These are phyloP conservation scores for Epichloe uncinata DNA, from an alignment of 2,329 filamentous ascomycete genomes.

Conservation along the genomic window DNA sequence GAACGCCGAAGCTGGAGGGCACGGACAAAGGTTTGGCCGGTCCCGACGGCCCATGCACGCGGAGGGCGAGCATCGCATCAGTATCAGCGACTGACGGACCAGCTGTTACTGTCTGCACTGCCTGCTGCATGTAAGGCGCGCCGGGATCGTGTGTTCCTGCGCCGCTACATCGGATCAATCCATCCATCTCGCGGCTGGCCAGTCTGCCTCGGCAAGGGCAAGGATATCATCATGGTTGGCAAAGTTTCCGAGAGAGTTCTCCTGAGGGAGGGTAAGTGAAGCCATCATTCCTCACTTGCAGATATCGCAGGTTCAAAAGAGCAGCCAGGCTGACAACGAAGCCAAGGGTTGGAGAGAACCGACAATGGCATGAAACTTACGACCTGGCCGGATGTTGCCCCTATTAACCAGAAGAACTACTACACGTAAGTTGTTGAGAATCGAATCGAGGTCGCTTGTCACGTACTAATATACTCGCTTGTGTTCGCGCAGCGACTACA, in stretches of 20 bases:
- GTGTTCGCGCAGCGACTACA: conserved; percentile 58
- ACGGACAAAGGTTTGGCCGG: neutral
- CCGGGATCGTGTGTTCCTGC: no score
- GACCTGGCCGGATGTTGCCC: conserved; percentile 80
- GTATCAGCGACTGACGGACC: neutral
- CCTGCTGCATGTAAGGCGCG: no score
- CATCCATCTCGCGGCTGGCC: neutral
- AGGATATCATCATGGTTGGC: conserved; percentile 38
- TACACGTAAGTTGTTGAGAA: conserved; percentile 56
- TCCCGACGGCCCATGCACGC: neutral
- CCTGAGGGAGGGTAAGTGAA: conserved; percentile 42
- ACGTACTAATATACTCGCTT: conserved; percentile 7
- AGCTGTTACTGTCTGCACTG: no score
- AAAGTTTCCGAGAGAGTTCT: conserved; percentile 54
- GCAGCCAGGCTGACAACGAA: conserved; percentile 2
- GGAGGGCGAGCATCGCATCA: no score
- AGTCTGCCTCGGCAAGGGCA: neutral
- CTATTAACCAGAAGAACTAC: conserved; percentile 99
- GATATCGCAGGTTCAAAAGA: conserved; percentile 8
- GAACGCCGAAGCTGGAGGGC: no score
- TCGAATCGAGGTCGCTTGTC: neutral
- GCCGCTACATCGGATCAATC: neutral
- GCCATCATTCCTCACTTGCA: conserved; percentile 2
- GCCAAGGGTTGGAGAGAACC: conserved; percentile 75
- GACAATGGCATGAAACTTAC: conserved; percentile 97